A percentile compares a stretch with the other conserved stretches of the same genome.
phyloP scores from a whole-genome alignment of 495 filamentous ascomycete genomes.

The Aspergillus ellipticus region DNA sequence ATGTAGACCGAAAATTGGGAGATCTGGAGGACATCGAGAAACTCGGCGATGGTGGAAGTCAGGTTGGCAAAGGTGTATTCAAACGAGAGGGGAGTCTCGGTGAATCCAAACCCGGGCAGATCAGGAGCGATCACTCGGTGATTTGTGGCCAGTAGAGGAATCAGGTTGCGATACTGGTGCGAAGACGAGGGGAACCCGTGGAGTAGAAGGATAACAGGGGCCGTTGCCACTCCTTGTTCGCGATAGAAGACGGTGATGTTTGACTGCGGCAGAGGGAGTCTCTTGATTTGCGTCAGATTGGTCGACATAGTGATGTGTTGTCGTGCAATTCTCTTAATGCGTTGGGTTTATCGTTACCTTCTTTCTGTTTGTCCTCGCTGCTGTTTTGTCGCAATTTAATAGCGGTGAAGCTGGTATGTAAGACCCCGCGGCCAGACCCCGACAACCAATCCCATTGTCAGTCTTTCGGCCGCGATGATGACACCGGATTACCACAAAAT shows the following conservation, averaged over 20 bases:
- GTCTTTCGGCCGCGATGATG: too few species aligned
- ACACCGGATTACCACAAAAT: too few species aligned
- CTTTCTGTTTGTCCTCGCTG: too few species aligned
- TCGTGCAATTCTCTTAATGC: too few species aligned
- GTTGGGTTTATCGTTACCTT: too few species aligned
- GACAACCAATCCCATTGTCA: too few species aligned
- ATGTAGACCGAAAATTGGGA: slow-evolving; percentile 54
- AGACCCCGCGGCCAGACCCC: too few species aligned
- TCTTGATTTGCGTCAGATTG: not conserved
- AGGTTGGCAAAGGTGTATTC: slow-evolving; percentile 50
- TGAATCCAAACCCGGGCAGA: slow-evolving; percentile 61
- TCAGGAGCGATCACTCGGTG: slow-evolving; percentile 60
- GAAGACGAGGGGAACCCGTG: slow-evolving; percentile 64
- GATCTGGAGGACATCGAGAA: slow-evolving; percentile 44
- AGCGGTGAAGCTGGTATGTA: too few species aligned
- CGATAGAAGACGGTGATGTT: slow-evolving; percentile 51
- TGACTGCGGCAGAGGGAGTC: not conserved
- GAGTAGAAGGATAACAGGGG: slow-evolving; percentile 54
- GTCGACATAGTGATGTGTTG: too few species aligned
- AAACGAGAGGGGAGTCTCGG: slow-evolving; percentile 45
- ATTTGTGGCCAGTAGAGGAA: slow-evolving; percentile 50
- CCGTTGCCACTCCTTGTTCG: slow-evolving; percentile 31
- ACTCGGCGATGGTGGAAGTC: slow-evolving; percentile 42
- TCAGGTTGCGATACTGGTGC: slow-evolving; percentile 57
- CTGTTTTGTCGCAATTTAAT: too few species aligned